Evolutionary conservation across 1,139 yeast genomes (phyloP), one percentile per base, ranked within the genome.

Genomic region (Lizanozyma gosingica): DNA sequence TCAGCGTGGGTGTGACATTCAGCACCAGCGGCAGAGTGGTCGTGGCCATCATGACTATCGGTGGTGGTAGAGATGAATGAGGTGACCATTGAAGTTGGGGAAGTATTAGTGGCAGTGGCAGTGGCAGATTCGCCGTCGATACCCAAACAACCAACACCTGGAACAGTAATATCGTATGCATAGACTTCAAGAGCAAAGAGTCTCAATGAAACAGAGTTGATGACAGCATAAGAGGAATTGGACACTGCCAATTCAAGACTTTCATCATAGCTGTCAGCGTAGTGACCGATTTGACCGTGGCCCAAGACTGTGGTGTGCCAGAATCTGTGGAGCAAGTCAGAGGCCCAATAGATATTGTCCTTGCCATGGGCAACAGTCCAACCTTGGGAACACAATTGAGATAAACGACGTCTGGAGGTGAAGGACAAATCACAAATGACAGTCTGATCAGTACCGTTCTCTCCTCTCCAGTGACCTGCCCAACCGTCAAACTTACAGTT

Each of bases 391-490:
- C 57, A 54, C 43, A 57, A 35, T 44, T 57, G 57, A 16, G 48
- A 33, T 27, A 55, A 48, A 38, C 39, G 48, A 14, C 38, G 33
- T 42, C 55, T 53, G 16, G 46, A 17, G 15, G 42, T 41, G 46
- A 45, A 56, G 32, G 59, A 51, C 8, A 46, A 43, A 36, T 53
- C 56, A 43, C 58, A 53, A 37, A 54, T 53, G 15, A 49, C 52
- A 15, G 50, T 63, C 45, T 63, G 63, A 38, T 60, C 56, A 2
- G 60, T 48, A 15, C 50, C 62, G 41, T 60, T 60, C 29, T 52
- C 56, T 38, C 67, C 63, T 52, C 66, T 56, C 60, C 60, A 55
- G 40, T 63, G 63, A 32, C 68, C 67, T 8, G 67, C 66, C 59
- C 63, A 62, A 15, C 62, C 62, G 33, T 54, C 52, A 6, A 45